These are phyloP conservation scores for Penicillium digitatum DNA, from an alignment of 2,329 filamentous ascomycete genomes.

Conservation along the genomic window DNA sequence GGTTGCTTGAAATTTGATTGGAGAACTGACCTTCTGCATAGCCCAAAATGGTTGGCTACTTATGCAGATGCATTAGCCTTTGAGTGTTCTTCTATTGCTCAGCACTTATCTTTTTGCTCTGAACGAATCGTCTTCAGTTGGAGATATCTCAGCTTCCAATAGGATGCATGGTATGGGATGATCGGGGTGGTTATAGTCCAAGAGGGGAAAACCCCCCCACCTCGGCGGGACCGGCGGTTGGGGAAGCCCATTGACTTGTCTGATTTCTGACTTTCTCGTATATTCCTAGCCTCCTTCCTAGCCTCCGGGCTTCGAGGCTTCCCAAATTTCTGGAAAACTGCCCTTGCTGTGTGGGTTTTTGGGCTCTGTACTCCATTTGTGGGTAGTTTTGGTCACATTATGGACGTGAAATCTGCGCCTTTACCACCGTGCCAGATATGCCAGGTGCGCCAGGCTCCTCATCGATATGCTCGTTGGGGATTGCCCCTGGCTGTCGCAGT, in stretches of 20 bases:
- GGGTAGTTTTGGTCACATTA: not conserved
- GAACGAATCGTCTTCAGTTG: not conserved
- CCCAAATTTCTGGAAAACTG: not conserved
- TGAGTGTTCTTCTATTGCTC: not conserved
- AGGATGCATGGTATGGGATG: not conserved
- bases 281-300: not conserved
- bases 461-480: constrained; percentile 3
- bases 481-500: not conserved
- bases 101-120: not conserved
- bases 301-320: not conserved
- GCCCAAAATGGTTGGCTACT: not conserved
- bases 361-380: not conserved
- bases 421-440: not conserved
- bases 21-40: not conserved
- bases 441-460: not conserved
- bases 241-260: not conserved
- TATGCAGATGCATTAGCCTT: not conserved
- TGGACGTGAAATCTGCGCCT: not conserved
- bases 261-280: not conserved
- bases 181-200: not conserved
- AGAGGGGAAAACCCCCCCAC: not conserved
- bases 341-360: not conserved
- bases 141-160: not conserved
- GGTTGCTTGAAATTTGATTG: not conserved
- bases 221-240: not conserved